Conservation (phyloP, 2,329 filamentous ascomycete species). For the Alternaria conjuncta region DNA sequence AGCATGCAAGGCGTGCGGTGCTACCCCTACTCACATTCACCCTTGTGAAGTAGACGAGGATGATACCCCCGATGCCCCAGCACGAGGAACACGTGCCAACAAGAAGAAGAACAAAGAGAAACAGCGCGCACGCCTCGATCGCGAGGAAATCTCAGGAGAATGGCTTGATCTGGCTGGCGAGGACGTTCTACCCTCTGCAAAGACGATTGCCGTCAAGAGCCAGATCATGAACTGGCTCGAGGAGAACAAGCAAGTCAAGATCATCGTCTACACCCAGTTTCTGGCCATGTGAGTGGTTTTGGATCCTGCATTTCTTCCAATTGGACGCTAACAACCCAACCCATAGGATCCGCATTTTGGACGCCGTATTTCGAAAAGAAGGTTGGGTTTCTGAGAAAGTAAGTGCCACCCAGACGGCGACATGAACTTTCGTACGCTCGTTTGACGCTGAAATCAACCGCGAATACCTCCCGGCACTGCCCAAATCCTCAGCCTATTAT, state of each 20-base stretch:
- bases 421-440: neutral
- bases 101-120: conserved; percentile 22
- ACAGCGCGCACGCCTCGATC: conserved; percentile 13
- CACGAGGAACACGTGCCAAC: conserved; percentile 23
- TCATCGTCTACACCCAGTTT: conserved; percentile 68
- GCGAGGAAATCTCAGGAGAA: conserved; percentile 41
- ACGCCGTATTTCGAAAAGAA: conserved; percentile 38
- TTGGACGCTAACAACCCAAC: too few species aligned
- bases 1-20: conserved; percentile 46
- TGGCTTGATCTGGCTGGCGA: conserved; percentile 50
- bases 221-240: conserved; percentile 54
- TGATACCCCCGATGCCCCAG: conserved; percentile 2
- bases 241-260: conserved; percentile 58
- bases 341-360: conserved; percentile 51
- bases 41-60: conserved; percentile 31
- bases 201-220: conserved; percentile 55
- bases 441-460: neutral
- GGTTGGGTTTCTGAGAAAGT: conserved; percentile 54
- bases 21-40: conserved; percentile 24
- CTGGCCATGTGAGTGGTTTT: conserved; percentile 50
- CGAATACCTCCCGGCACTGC: neutral
- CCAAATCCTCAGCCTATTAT: neutral
- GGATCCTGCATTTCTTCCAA: too few species aligned
- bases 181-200: conserved; percentile 52
- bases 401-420: conserved; percentile 13